Base-by-base conservation (phyloP, 2,329 filamentous ascomycete species). In the Hymenoscyphus albidus region DNA sequence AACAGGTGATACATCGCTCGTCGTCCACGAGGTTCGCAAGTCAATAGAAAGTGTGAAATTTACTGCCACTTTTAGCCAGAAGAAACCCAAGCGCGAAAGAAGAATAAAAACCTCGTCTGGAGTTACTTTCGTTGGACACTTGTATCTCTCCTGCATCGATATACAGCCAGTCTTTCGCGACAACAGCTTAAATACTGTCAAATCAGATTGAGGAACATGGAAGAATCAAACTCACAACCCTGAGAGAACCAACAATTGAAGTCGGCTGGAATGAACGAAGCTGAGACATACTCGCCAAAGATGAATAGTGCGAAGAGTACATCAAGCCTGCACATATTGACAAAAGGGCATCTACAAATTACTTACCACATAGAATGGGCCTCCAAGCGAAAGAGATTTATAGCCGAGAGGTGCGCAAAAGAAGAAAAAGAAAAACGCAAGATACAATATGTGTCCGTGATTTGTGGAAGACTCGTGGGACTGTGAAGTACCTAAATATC, bases 1-100 rank as follows among this genome's bases (percentile, higher is more conserved):
- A 56, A 59, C 39, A 3, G 59, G 58, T 32, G 22, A 6, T 5
- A 61, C 27, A 7, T 32, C 42, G 56, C 56, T 64, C 14, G 60
- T 62, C 10, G 35, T 61, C 65, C 65, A 67, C 9, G 55, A 59
- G 18, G 40, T 65, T 12, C 40, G 42, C 14, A 67, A 60, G 57
- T 67, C 65, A 54, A 65, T 60, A 9, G 65, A 40, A 12, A 65
- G 40, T 12, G 65, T 67, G 14, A 62, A 54, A 4, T 62, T 39
- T 12, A 35, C 65, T 65, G 54, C 2, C 16, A 27, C 9, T 12
- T 9, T 61, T 55, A 61, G 44, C 13, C 7, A 22, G 16, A n/a
- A n/a, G n/a, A 32, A 57, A 22, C 16, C 39, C 5, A 39, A 31
- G 16, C 10, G 4, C 2, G 10, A 12, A 27, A 42, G 32, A 27